These are phyloP conservation scores for Planoprotostelium fungivorum DNA, from an alignment of 78 protist genomes.

Conservation along the genomic window DNA sequence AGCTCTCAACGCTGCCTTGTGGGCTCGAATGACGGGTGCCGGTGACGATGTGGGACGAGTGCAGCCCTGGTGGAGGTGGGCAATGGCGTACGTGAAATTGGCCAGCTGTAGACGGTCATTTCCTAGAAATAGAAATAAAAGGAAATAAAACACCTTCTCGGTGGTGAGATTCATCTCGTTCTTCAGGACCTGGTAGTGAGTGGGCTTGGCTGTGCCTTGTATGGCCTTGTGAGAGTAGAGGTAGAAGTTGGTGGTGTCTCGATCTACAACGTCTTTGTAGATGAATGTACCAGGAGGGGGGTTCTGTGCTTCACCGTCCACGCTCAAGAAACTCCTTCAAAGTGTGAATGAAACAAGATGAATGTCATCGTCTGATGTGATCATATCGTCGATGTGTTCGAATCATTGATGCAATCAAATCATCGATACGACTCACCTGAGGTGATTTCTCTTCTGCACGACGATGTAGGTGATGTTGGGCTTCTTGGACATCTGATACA, in stretches of 20 bases:
- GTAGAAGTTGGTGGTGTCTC: constrained; percentile 31
- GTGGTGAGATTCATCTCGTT: constrained; percentile 10
- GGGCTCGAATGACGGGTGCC: neutral
- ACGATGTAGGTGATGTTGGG: constrained; percentile 29
- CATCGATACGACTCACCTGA: neutral
- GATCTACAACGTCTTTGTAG: neutral
- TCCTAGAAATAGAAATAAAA: neutral
- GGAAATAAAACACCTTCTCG: neutral
- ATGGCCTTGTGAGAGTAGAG: constrained; percentile 16
- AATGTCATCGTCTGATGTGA: too few species aligned
- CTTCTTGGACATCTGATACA: constrained; percentile 5
- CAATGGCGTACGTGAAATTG: neutral
- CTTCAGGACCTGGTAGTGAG: constrained; percentile 35
- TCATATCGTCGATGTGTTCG: too few species aligned
- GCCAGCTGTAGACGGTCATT: neutral
- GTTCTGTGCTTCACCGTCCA: neutral
- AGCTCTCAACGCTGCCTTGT: neutral
- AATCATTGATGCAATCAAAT: neutral
- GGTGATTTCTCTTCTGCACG: constrained; percentile 54
- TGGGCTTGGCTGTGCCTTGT: constrained; percentile 41
- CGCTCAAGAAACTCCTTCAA: constrained; percentile 17
- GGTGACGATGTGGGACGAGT: neutral
- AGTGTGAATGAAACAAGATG: neutral
- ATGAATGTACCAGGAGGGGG: constrained; percentile 45
- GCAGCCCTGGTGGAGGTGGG: neutral